Conservation (phyloP, 192 early-diverging fungal genomes). For the Podila minutissima region DNA sequence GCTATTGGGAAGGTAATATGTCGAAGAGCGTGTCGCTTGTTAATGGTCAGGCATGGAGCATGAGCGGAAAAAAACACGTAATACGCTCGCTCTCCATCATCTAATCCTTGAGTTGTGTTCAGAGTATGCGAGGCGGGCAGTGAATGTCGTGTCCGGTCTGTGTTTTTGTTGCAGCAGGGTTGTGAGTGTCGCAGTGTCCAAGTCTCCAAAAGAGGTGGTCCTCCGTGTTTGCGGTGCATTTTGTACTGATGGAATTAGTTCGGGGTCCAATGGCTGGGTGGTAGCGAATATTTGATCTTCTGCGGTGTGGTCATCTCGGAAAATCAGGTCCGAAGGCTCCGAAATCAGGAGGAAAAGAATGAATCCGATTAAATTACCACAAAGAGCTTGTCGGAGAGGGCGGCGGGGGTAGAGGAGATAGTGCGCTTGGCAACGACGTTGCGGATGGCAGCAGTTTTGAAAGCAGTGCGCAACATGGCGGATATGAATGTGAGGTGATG, state of each 20-base stretch:
- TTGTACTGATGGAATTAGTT: not conserved
- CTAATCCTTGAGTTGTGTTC: not conserved
- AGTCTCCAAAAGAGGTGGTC: too few species aligned
- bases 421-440: constrained; percentile 50
- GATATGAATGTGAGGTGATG: constrained; percentile 5
- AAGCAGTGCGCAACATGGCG: constrained; percentile 6
- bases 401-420: constrained; percentile 54
- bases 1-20: constrained; percentile 46
- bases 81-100: not conserved
- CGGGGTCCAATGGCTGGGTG: not conserved
- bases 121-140: not conserved
- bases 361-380: constrained; percentile 53
- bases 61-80: not conserved
- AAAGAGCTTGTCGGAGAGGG: constrained; percentile 65
- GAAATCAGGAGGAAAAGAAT: constrained; percentile 5
- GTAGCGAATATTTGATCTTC: not conserved
- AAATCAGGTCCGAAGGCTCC: constrained; percentile 34
- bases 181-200: too few species aligned
- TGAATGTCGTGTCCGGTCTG: not conserved
- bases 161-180: too few species aligned
- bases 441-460: constrained; percentile 23
- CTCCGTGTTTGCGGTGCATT: not conserved
- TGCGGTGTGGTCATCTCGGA: constrained; percentile 17
- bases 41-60: not conserved
- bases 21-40: not conserved